Base-by-base conservation (phyloP, 371 early-diverging fungal species). In the Blastocladiella emersonii region DNA sequence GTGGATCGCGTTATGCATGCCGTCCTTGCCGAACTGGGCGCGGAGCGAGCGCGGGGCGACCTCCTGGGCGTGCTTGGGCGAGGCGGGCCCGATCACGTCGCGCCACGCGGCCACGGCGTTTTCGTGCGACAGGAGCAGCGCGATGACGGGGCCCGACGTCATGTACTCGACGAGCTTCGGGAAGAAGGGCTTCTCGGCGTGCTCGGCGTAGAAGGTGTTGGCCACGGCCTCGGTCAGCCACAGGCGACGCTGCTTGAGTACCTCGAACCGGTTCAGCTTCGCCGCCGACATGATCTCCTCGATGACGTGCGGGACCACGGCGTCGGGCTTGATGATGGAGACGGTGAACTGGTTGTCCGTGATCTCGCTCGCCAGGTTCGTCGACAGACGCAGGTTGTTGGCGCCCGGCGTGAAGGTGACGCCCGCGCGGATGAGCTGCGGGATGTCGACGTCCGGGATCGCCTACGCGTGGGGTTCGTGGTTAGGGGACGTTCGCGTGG, bases 1-100 rank as follows among this genome's bases (percentile, higher is more conserved):
- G 68, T 91, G 87, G 0, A 82, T 79, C 49, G 85, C 89, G 72
- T 91, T 90, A 44, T 75, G 75, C 35, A 76, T 72, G 4, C 75
- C 71, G 64, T 82, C 81, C 25, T 77, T 78, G 30, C 92, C 92
- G 70, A 78, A 85, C 49, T 72, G 62, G 51, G 82, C 84, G 34
- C 84, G 76, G 34, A 83, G 67, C 10, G 41, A 41, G 15, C 32
- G 37, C 17, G 59, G 59, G 15, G 59, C 59, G 37, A 59, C 59
- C 36, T 59, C 59, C 1, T 17, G 59, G 17, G 59, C 59, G 37
- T 43, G 37, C 35, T 34, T 36, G 2, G 59, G 30, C 41, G 37
- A 41, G 13, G 59, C 35, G 36, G 59, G 59, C 0, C 59, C 59
- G 3, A 59, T 2, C 12, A 59, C 8, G n/a, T 34, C 37, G 32